Conservation (phyloP, 176 grass and related monocot species). For the Cenchrus americanus region DNA sequence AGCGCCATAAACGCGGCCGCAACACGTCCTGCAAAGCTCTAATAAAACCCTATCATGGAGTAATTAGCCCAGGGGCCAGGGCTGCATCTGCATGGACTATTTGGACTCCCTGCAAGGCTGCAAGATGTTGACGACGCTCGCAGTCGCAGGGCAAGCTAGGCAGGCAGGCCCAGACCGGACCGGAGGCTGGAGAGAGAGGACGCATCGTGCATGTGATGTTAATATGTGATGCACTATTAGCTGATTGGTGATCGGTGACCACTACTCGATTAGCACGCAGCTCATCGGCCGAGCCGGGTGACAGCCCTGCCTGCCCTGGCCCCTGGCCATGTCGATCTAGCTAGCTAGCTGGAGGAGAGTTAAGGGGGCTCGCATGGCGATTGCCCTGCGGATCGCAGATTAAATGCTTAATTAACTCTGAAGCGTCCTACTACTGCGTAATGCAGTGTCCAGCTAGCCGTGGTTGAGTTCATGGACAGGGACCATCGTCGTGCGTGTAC, state of each 20-base stretch:
- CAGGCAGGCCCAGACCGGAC: constrained; percentile 8
- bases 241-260: not conserved
- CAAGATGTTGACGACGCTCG: constrained; percentile 20
- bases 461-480: not conserved
- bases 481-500: not conserved
- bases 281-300: not conserved
- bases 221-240: not conserved
- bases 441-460: not conserved
- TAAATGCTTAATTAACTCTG: constrained; percentile 17
- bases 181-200: not conserved
- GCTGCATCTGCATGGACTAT: not conserved
- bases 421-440: not conserved
- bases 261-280: not conserved
- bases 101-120: constrained; percentile 15
- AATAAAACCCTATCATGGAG: constrained; percentile 14
- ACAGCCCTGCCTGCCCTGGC: not conserved
- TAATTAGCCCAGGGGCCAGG: constrained; percentile 19
- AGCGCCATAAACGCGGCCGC: constrained; percentile 8
- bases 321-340: constrained; percentile 4
- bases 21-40: not conserved
- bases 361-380: not conserved
- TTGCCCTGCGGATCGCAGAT: not conserved
- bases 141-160: too few relatives aligned
- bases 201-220: not conserved
- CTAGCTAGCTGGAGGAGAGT: constrained; percentile 10